Evolutionary conservation across 2,329 filamentous ascomycete species (phyloP).

Genomic region (Aspergillus flavus): DNA sequence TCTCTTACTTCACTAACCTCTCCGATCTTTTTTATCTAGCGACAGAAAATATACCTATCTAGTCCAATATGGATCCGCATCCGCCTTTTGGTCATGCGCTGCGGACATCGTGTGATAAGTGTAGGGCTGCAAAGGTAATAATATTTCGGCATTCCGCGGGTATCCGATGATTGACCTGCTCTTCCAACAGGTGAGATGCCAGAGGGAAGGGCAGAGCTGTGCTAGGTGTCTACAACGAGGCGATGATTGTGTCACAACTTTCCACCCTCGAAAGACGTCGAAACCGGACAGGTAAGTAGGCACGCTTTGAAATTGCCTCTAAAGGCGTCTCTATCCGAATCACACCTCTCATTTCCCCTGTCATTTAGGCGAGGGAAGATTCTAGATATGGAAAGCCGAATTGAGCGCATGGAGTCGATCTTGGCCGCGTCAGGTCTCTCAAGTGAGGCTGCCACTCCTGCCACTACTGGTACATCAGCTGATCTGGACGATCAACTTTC

Average conservation of each 20-base stretch:
- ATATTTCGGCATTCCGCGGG: background rate
- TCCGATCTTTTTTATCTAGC: background rate
- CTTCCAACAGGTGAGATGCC: background rate
- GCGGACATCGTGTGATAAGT: slow-evolving; percentile 1
- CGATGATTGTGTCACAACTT: slow-evolving; percentile 2
- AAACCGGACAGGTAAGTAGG: slow-evolving; percentile 1
- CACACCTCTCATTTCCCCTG: background rate
- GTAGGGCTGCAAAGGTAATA: slow-evolving; percentile 2
- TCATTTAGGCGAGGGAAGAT: background rate
- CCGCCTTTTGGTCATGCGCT: background rate
- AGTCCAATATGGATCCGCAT: background rate
- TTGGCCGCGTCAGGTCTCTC: background rate
- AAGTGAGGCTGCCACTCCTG: background rate
- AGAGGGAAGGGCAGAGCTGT: background rate
- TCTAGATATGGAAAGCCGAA: slow-evolving; percentile 1
- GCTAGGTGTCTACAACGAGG: background rate
- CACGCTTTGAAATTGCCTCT: too few relatives aligned
- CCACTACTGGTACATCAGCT: background rate
- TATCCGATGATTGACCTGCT: background rate
- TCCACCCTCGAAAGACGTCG: background rate
- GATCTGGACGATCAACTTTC: slow-evolving; percentile 1
- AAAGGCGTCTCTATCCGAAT: background rate
- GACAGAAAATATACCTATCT: background rate
- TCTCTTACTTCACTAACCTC: background rate
- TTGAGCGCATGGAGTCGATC: slow-evolving; percentile 3